Conservation (phyloP, 495 filamentous ascomycete species). For the Hyaloscypha bicolor region DNA sequence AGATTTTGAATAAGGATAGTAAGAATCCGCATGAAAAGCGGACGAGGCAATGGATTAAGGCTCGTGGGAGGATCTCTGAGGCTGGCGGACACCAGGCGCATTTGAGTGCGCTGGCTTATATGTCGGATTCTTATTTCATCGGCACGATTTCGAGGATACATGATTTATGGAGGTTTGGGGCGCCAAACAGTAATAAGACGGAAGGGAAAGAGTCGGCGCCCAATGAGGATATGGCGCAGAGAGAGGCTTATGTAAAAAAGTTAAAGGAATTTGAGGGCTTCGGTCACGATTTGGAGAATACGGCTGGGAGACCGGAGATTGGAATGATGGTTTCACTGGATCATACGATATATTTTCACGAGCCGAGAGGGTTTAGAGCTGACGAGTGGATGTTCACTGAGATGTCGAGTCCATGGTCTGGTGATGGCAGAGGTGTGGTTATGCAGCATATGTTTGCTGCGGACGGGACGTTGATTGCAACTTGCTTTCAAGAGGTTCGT, state of each 20-base stretch:
- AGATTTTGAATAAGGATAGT: constrained; percentile 47
- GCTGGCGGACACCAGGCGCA: constrained; percentile 79
- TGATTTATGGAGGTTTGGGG: constrained; percentile 64
- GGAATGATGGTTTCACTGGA: constrained; percentile 98
- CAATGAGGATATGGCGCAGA: constrained; percentile 40
- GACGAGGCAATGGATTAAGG: constrained; percentile 77
- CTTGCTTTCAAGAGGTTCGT: constrained; percentile 75
- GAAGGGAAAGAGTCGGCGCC: constrained; percentile 32
- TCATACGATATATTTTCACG: constrained; percentile 94
- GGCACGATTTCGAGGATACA: constrained; percentile 82
- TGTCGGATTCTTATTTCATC: constrained; percentile 90
- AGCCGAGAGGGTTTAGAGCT: constrained; percentile 72
- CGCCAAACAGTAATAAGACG: constrained; percentile 39
- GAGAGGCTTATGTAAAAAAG: constrained; percentile 42
- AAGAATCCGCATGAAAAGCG: constrained; percentile 64
- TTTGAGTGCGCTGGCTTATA: constrained; percentile 85
- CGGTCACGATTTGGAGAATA: constrained; percentile 34
- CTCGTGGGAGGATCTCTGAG: constrained; percentile 70
- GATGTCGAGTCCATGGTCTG: constrained; percentile 93
- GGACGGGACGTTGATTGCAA: constrained; percentile 83
- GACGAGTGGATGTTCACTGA: constrained; percentile 96
- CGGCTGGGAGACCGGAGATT: constrained; percentile 50
- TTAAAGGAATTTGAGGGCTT: constrained; percentile 41
- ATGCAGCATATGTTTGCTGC: constrained; percentile 84
- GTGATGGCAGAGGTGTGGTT: constrained; percentile 85